These are phyloP conservation scores for Lojkania enalia DNA, from an alignment of 2,329 filamentous ascomycete genomes.

Conservation along the genomic window DNA sequence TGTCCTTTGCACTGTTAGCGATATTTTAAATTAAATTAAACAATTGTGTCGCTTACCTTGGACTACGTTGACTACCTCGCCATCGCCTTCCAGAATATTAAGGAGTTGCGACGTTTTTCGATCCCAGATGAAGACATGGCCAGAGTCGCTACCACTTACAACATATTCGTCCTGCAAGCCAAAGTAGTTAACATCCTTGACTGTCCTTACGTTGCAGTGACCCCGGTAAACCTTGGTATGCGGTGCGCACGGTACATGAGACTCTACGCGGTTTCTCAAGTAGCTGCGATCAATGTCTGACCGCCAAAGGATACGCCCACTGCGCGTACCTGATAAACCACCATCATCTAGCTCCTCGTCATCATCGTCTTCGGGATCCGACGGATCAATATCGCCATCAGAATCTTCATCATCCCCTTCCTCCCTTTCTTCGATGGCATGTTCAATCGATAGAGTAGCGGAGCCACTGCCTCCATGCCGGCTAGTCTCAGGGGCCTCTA, in stretches of 20 bases:
- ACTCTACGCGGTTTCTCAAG: slow-evolving; percentile 56
- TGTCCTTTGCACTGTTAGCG: slow-evolving; percentile 52
- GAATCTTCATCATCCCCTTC: slow-evolving; percentile 40
- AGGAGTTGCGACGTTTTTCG: slow-evolving; percentile 62
- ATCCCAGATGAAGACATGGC: slow-evolving; percentile 71
- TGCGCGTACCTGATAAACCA: slow-evolving; percentile 40
- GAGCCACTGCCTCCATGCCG: not conserved
- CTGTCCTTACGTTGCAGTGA: slow-evolving; percentile 68
- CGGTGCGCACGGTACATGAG: slow-evolving; percentile 57
- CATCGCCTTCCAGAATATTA: slow-evolving; percentile 68
- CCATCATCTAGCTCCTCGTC: slow-evolving; percentile 38
- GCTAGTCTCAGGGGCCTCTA: not conserved
- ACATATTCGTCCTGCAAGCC: slow-evolving; percentile 70
- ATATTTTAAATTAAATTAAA: not conserved
- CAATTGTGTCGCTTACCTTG: slow-evolving; percentile 52
- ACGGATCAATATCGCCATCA: slow-evolving; percentile 33
- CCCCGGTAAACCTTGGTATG: slow-evolving; percentile 63
- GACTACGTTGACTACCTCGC: slow-evolving; percentile 70
- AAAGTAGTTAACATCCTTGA: slow-evolving; percentile 72
- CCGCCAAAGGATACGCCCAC: slow-evolving; percentile 50
- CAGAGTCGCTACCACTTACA: slow-evolving; percentile 67
- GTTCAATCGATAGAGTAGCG: slow-evolving; percentile 18
- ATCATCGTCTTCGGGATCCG: slow-evolving; percentile 34
- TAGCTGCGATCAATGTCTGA: slow-evolving; percentile 54
- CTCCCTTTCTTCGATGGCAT: slow-evolving; percentile 30